Evolutionary conservation across 2,329 filamentous ascomycete genomes (phyloP).

Genomic region (Sclerotinia subarctica): DNA sequence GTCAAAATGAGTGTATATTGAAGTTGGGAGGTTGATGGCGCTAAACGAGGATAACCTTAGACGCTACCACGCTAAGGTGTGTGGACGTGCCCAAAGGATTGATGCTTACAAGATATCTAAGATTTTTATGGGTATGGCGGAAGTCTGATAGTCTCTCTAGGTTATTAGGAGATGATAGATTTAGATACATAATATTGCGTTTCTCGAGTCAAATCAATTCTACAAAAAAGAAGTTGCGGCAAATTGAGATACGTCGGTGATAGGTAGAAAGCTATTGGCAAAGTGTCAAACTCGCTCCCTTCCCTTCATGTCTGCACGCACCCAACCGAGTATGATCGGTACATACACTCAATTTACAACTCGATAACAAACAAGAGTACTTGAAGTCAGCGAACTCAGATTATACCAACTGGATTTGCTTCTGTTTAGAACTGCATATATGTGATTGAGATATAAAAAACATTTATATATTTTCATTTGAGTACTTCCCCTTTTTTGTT

Average conservation of each 20-base stretch:
- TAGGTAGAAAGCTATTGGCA: constrained; percentile 7
- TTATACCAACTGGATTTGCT: not conserved
- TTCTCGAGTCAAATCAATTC: constrained; percentile 1
- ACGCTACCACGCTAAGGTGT: constrained; percentile 17
- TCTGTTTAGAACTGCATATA: not conserved
- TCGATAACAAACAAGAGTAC: not conserved
- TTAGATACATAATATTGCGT: not conserved
- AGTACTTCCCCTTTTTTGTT: constrained; percentile 5
- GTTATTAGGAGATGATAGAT: constrained; percentile 15
- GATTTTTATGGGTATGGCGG: constrained; percentile 9
- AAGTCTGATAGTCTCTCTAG: not conserved
- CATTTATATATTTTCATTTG: not conserved
- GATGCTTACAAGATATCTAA: constrained; percentile 17
- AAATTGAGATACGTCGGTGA: not conserved
- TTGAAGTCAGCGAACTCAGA: not conserved
- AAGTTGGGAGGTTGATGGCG: constrained; percentile 20
- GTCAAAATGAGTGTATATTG: constrained; percentile 20
- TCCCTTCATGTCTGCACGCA: constrained; percentile 5
- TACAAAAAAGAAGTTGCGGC: not conserved
- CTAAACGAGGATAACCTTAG: constrained; percentile 18
- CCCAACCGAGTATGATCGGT: not conserved
- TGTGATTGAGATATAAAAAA: not conserved
- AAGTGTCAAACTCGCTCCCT: not conserved
- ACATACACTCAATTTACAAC: not conserved
- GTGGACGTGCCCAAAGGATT: constrained; percentile 19